Conservation (phyloP, 345 rosid species). For the Trapa bicornis region DNA sequence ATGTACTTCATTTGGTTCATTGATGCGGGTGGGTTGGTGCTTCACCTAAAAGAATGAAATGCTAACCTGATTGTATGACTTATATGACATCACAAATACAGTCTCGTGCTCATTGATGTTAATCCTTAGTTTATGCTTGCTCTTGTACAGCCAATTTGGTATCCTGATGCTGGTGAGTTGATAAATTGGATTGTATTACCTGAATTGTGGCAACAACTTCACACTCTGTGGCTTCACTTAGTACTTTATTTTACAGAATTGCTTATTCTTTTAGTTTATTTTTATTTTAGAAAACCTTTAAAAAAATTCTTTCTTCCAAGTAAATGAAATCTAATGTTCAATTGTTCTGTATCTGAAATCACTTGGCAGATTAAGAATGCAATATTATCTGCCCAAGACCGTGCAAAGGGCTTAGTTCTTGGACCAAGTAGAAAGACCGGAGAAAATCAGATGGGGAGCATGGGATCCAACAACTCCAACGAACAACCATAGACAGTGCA, state of each 20-base stretch:
- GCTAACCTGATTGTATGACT: neutral
- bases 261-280: neutral
- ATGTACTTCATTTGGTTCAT: neutral
- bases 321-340: neutral
- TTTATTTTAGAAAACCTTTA: neutral
- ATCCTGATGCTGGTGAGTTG: neutral
- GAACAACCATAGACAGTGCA: slow-evolving; percentile 11
- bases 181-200: neutral
- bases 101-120: neutral
- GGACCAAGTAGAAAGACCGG: slow-evolving; percentile 34
- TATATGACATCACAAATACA: neutral
- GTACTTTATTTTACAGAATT: neutral
- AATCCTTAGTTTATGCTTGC: neutral
- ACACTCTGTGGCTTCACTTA: neutral
- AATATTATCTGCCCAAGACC: slow-evolving; percentile 44
- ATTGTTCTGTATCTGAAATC: neutral
- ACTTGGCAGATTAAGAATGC: slow-evolving; percentile 47
- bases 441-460: slow-evolving; percentile 13
- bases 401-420: slow-evolving; percentile 41
- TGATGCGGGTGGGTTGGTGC: no score
- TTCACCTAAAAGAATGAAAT: neutral
- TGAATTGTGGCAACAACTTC: neutral
- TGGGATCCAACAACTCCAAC: slow-evolving; percentile 13
- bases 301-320: neutral
- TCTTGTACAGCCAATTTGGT: neutral